Base-by-base conservation (phyloP, 371 early-diverging fungal species). In the Mucor indicus region DNA sequence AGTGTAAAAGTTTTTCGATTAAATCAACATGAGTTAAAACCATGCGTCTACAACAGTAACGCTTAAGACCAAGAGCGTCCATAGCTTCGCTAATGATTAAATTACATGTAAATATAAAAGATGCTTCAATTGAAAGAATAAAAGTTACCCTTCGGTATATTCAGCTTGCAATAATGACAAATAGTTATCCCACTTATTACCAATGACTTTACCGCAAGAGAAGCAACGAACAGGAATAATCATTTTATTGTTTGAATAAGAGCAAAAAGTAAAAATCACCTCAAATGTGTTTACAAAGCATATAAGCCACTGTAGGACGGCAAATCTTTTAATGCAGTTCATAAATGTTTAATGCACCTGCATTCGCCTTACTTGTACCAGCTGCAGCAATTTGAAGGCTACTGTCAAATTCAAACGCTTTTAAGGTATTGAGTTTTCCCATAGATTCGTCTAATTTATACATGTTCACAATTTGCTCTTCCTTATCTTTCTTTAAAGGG, bases 1-100 rank as follows among this genome's bases (percentile, higher is more conserved):
- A 99, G 67, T 96, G 92, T 44, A 99, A 70, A 23, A 99, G 79
- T 72, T 99, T 99, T 65, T 98, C 98, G 68, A 98, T 98, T 64
- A 99, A 80, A 60, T 99, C 99, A 24, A 98, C 98, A 69, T 99
- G 99, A 11, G 97, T 95, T 38, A 99, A 83, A 27, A 98, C 89
- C 98, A 99, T 99, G 55, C 99, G 87, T 50, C 99, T 80, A 81
- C 99, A 99, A 85, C 99, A 99, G 57, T 96, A 96, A 44, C 99
- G 84, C 79, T 91, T 91, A 49, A 99, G 77, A 31, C 94, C 97
- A 43, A 98, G 84, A 30, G 85, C 78, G 57, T 93, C 92, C 50
- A 99, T 77, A 24, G 99, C 96, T 57, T 92, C 89, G 57, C 92
- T 91, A 53, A 8, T 19, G 53, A 56, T 17, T 39, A 25, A 27